Base-by-base conservation (phyloP, 352 stramenopile species). In the Pythium utonaiense region DNA sequence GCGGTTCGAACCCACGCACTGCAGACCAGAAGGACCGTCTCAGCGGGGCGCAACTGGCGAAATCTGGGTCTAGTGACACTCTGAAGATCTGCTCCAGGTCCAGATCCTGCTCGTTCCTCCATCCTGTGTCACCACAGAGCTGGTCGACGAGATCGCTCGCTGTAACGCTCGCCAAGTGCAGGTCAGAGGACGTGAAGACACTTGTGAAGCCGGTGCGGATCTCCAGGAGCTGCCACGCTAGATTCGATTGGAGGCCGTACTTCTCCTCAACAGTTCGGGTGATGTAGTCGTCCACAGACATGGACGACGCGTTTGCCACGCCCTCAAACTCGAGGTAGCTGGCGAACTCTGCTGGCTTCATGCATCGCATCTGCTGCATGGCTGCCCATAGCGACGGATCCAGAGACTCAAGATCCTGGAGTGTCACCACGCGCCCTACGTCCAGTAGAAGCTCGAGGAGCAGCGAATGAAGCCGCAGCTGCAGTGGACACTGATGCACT, bases 321-420 rank as follows among this genome's bases (percentile, higher is more conserved):
- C 67, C 72, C 75, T 91, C 82, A 44, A 89, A 73, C 48, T 76
- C 80, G 12, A 89, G 57, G 41, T 79, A 82, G 19, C 70, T 73
- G 1, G 51, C 67, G 57, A 89, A 83, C 55, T 89, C 78, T 3
- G 63, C 49, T 14, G 66, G 44, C 17, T 78, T 61, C 75, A 88
- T 85, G 21, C 52, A 27, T 53, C 76, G 76, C 51, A 89, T 70
- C 44, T 73, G 61, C n/a, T 71, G 49, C 33, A 91, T 54, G 16
- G 78, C 77, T 22, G 70, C 63, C 38, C 71, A 70, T 30, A 87
- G 64, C 3, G 69, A 52, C 8, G 73, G 60, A 31, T 91, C 76
- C 14, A 91, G 62, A 1, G 56, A 49, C n/a, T 53, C 19, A 6
- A 89, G 34, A 22, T 89, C 82, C n/a, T 77, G 65, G 14, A 89